Evolutionary conservation across 2,329 filamentous ascomycete genomes (phyloP), one percentile per base, ranked within the genome.

Genomic region (Neospermospora avenae): DNA sequence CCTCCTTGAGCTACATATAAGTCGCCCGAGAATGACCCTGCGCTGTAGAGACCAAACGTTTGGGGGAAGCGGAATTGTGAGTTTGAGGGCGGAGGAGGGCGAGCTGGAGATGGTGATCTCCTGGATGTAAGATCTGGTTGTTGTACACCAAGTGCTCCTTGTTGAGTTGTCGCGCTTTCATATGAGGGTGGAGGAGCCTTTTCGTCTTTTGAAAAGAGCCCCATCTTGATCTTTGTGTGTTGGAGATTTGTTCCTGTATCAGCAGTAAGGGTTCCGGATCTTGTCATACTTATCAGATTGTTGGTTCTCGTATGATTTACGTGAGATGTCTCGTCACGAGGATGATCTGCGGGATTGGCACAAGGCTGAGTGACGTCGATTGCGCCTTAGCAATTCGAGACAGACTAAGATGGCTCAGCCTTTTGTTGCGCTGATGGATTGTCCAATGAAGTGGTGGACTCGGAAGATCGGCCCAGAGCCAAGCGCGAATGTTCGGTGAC

Each of bases 21-120:
- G 37, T 68, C 59, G 34, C 54, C 46, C 0, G 41, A 18, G 14
- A 53, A 61, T 6, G 37, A 55, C 2, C 55, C 18, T 25, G 64
- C 61, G 16, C 59, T 55, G 53, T 68, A 66, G 24, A 66, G 35
- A 11, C 65, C 65, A 49, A 68, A 66, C 13, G 25, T 28, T 35
- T 48, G 53, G 2, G 65, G 65, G 16, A 68, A 65, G 3, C 58
- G 60, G 39, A 49, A 41, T 45, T 22, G 24, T 20, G 31, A 25
- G 10, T 55, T 54, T 16, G 24, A n/a, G 18, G 37, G 51, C 39
- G 51, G 24, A 6, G 39, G 35, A 34, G 24, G 52, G 13, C 35
- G 20, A 45, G 7, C 35, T 45, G 45, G 46, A 11, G 46, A 25
- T 44, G 39, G 18, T 1, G 39, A 53, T 34, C 31, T 59, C 24